phyloP scores from a whole-genome alignment of 495 filamentous ascomycete species.

The Aspergillus sparsus region DNA sequence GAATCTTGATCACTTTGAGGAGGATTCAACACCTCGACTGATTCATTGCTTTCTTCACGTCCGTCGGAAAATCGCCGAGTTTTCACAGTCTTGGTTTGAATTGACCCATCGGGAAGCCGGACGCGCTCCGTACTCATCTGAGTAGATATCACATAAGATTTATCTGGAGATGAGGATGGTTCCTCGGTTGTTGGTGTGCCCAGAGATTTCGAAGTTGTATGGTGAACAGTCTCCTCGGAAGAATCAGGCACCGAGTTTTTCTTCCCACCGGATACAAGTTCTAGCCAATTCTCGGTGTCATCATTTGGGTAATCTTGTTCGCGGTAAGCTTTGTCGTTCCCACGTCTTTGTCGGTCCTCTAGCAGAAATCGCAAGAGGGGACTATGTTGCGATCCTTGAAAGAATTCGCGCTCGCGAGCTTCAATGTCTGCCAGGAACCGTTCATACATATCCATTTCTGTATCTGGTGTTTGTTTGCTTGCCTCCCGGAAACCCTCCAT shows the following conservation, averaged over 20 bases:
- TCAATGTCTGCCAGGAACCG: conserved; percentile 46
- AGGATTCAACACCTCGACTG: conserved; percentile 35
- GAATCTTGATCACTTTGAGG: conserved; percentile 24
- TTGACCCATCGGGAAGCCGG: conserved; percentile 58
- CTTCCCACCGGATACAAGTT: conserved; percentile 36
- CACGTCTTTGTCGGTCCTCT: conserved; percentile 31
- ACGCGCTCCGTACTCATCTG: conserved; percentile 57
- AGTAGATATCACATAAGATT: conserved; percentile 53
- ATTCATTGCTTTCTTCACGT: conserved; percentile 57
- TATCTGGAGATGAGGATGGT: conserved; percentile 2
- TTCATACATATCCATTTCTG: conserved; percentile 50
- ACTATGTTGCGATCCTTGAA: conserved; percentile 29
- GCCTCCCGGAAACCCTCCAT: conserved; percentile 11
- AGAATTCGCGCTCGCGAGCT: conserved; percentile 36
- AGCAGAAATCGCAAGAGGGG: conserved; percentile 38
- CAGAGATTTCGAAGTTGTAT: neutral
- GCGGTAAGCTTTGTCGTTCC: conserved; percentile 16
- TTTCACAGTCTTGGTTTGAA: conserved; percentile 59
- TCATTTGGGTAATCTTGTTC: conserved; percentile 24
- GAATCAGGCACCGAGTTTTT: conserved; percentile 34
- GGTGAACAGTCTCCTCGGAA: conserved; percentile 9
- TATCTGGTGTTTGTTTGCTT: conserved; percentile 23
- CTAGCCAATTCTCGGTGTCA: conserved; percentile 35
- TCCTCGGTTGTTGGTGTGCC: neutral
- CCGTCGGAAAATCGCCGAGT: conserved; percentile 67